Conservation (phyloP, 1,284 basidiomycete genomes). For the Trametes sp. region DNA sequence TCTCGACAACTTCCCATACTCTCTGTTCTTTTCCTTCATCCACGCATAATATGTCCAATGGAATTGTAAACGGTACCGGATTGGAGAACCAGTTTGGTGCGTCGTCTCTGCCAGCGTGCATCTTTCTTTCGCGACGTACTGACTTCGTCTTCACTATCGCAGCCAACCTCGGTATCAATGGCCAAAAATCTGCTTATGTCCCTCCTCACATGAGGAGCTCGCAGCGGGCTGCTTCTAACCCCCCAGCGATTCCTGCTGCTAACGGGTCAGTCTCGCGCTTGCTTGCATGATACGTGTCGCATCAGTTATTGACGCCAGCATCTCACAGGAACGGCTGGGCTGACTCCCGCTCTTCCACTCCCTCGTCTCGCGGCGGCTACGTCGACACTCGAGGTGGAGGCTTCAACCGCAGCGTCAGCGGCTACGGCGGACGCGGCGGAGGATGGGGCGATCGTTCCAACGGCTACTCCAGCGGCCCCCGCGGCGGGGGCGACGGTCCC, state of each 20-base stretch:
- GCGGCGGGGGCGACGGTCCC: slow-evolving; percentile 49
- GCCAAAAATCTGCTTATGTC: slow-evolving; percentile 85
- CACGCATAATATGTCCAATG: slow-evolving; percentile 83
- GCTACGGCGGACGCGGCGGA: slow-evolving; percentile 47
- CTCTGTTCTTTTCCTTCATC: slow-evolving; percentile 37
- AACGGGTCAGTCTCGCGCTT: slow-evolving; percentile 55
- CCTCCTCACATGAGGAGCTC: slow-evolving; percentile 88
- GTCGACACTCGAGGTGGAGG: slow-evolving; percentile 47
- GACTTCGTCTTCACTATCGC: slow-evolving; percentile 32
- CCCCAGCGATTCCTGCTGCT: slow-evolving; percentile 42
- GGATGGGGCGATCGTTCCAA: slow-evolving; percentile 56
- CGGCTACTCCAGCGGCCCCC: slow-evolving; percentile 45
- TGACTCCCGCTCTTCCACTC: slow-evolving; percentile 69
- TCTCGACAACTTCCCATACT: slow-evolving; percentile 35
- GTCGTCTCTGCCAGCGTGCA: slow-evolving; percentile 41
- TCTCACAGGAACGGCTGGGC: slow-evolving; percentile 70
- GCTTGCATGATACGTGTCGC: slow-evolving; percentile 26
- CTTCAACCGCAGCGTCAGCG: slow-evolving; percentile 50
- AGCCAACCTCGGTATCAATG: slow-evolving; percentile 78
- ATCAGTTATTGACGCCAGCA: slow-evolving; percentile 21
- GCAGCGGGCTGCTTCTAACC: slow-evolving; percentile 80
- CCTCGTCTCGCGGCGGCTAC: slow-evolving; percentile 60
- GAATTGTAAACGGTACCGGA: slow-evolving; percentile 82
- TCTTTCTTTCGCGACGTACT: slow-evolving; percentile 2
- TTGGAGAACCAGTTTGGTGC: slow-evolving; percentile 86